Conservation (phyloP, 345 rosid genomes). For the Melastoma malabathricum region DNA sequence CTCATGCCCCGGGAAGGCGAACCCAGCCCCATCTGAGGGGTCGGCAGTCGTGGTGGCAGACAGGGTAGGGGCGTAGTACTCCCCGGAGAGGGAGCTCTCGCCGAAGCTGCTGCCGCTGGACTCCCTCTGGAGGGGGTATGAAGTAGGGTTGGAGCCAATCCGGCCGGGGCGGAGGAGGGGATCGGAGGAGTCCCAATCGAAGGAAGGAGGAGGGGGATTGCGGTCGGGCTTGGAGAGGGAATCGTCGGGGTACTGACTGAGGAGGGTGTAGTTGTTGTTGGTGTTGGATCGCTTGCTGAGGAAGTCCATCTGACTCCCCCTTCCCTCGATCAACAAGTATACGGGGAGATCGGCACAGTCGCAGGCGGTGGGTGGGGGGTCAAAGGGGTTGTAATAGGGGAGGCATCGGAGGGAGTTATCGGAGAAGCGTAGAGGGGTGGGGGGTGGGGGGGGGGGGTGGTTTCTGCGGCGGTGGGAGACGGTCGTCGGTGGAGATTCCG, state of each 20-base stretch:
- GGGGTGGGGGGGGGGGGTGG: too few species aligned
- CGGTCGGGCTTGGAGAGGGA: conserved; percentile 19
- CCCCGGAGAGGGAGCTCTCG: conserved; percentile 91
- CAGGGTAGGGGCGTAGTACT: conserved; percentile 52
- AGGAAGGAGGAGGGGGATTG: conserved; percentile 1
- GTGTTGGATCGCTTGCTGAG: conserved; percentile 67
- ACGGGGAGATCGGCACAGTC: too few species aligned
- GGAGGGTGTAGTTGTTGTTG: conserved; percentile 34
- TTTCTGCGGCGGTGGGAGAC: too few species aligned
- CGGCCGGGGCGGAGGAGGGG: conserved; percentile 42
- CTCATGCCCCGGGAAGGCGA: conserved; percentile 32
- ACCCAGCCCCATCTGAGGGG: conserved; percentile 54
- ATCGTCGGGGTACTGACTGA: conserved; percentile 70
- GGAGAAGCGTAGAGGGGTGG: too few species aligned
- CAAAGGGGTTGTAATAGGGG: too few species aligned
- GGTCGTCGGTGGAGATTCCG: too few species aligned
- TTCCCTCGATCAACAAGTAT: too few species aligned
- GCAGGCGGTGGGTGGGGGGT: too few species aligned
- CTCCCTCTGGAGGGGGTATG: conserved; percentile 71
- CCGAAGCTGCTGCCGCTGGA: conserved; percentile 98
- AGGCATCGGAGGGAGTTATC: too few species aligned
- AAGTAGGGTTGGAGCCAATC: conserved; percentile 32
- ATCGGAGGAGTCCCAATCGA: conserved; percentile 56
- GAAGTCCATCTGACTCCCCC: conserved; percentile 48
- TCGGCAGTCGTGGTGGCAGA: conserved; percentile 32